These are phyloP conservation scores for Vairimorpha necatrix DNA, from an alignment of 371 early-diverging fungal species.

Conservation along the genomic window DNA sequence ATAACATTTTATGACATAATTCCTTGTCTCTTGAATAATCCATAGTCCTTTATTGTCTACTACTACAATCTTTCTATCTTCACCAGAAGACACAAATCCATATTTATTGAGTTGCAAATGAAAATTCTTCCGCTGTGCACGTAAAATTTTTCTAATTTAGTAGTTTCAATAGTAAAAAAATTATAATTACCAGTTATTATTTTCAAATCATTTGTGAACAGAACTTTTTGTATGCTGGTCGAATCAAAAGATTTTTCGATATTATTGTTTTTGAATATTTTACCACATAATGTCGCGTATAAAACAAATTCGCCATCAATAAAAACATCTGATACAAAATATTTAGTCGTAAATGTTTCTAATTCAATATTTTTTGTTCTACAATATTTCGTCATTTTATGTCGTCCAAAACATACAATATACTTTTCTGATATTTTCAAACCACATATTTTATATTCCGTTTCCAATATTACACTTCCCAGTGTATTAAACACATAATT, in stretches of 20 bases:
- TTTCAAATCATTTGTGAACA: not conserved
- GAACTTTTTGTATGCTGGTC: not conserved
- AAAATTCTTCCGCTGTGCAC: not conserved
- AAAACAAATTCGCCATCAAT: not conserved
- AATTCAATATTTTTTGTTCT: not conserved
- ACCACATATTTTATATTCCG: not conserved
- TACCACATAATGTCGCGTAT: not conserved
- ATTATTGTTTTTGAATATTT: not conserved
- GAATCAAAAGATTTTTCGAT: not conserved
- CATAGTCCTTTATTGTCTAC: not conserved
- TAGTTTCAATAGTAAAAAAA: not conserved
- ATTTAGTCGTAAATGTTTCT: not conserved
- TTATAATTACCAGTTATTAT: not conserved
- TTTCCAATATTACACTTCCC: not conserved
- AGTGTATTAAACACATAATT: too few relatives aligned
- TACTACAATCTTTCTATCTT: not conserved
- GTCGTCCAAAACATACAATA: not conserved
- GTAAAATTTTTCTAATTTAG: not conserved
- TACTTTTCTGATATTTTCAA: not conserved
- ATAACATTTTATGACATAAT: conserved; percentile 4
- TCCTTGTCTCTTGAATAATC: conserved; percentile 2
- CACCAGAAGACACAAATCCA: not conserved
- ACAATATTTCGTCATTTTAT: not conserved
- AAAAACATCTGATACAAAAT: not conserved
- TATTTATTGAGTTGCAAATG: not conserved